Base-by-base conservation (phyloP, 768 basidiomycete genomes). In the Lactarius deliciosus region DNA sequence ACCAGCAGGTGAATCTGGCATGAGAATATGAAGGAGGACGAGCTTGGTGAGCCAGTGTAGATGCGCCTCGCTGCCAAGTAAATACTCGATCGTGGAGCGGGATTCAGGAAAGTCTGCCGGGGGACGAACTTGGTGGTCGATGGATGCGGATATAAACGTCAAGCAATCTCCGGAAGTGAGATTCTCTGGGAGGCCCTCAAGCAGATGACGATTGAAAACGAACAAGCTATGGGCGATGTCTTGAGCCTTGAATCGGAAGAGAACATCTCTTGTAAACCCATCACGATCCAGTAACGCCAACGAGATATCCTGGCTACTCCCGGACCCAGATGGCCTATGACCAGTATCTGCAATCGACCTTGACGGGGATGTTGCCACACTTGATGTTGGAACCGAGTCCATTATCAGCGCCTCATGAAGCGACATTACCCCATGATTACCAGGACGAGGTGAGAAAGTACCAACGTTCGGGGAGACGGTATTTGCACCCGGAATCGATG, bases 1-100 rank as follows among this genome's bases (percentile, higher is more conserved):
- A 56, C 70, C 69, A 61, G 72, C 75, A 9, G 81, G 78, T 1
- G 82, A 80, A 71, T 90, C 89, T 0, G 82, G 80, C 30, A 84
- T 86, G 15, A 93, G 81, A 15, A 92, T 83, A 73, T 92, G 91
- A 54, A 87, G 74, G 2, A 94, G 75, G 7, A 94, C 76, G 5
- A 90, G 75, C 71, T 84, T 87, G 16, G 92, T 94, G 50, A 94
- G 78, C 91, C 92, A 94, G 73, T 94, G 89, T 2, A 91, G 90
- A 53, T 79, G 81, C 6, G 86, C 85, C 34, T 90, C 87, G 64
- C 78, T 87, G 8, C 91, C 91, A 68, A 90, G 86, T 20, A 92
- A 80, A 28, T 78, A 77, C 18, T 74, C 53, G 10, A 68, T 20
- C 47, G 55, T 43, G 54, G 43, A 53, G 54, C 36, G 15, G 64